These are phyloP conservation scores for Huntiella bhutanensis DNA, from an alignment of 2,329 filamentous ascomycete genomes.

Conservation along the genomic window DNA sequence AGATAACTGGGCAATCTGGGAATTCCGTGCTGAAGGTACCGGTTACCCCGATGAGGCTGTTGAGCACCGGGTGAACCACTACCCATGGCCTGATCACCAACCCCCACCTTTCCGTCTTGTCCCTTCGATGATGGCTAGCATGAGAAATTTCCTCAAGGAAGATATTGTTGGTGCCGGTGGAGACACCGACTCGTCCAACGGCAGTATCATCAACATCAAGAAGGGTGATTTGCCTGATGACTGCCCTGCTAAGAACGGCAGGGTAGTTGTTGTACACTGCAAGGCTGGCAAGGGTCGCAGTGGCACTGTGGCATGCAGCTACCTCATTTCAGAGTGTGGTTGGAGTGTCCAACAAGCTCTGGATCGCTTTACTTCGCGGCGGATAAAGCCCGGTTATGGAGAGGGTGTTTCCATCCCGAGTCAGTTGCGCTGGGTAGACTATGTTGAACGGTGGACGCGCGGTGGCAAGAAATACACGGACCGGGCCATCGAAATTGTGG, in stretches of 20 bases:
- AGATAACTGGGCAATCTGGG: conserved; percentile 84
- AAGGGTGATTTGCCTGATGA: conserved; percentile 8
- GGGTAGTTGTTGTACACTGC: conserved; percentile 80
- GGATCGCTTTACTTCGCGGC: conserved; percentile 49
- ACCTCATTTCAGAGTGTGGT: conserved; percentile 70
- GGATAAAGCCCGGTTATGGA: conserved; percentile 82
- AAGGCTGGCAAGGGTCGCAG: conserved; percentile 92
- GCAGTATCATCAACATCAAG: not conserved
- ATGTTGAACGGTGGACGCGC: conserved; percentile 72
- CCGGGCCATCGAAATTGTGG: conserved; percentile 62
- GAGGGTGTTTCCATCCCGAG: conserved; percentile 83
- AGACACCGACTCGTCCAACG: not conserved
- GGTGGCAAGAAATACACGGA: conserved; percentile 65
- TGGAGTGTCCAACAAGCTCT: conserved; percentile 36
- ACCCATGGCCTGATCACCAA: conserved; percentile 93
- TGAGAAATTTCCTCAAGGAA: conserved; percentile 68
- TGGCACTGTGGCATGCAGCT: conserved; percentile 73
- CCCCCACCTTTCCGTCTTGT: conserved; percentile 83
- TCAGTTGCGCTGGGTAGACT: conserved; percentile 70
- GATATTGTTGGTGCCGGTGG: not conserved
- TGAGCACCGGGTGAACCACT: conserved; percentile 70
- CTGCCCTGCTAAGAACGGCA: conserved; percentile 7
- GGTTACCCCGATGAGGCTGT: conserved; percentile 87
- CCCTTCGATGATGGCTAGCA: conserved; percentile 74
- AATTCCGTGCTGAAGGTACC: conserved; percentile 90